A percentile compares a stretch with the other conserved stretches of the same genome.
Evolutionary conservation across 2,329 filamentous ascomycete species (phyloP).

Genomic region (Plenodomus lindquistii): DNA sequence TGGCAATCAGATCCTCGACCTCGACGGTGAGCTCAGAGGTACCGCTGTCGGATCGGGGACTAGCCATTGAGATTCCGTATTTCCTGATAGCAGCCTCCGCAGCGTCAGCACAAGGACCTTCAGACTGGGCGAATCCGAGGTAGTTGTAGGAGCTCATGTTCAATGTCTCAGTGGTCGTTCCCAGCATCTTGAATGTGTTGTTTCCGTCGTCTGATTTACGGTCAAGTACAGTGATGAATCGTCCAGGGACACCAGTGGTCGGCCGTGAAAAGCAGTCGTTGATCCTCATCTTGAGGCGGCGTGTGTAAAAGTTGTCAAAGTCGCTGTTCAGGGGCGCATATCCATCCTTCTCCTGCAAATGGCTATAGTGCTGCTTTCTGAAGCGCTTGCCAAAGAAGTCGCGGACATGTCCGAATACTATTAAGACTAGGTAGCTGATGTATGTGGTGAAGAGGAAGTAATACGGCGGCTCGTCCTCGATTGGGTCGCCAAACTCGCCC

Average conservation of each 20-base stretch:
- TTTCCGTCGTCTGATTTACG: slow-evolving; percentile 92
- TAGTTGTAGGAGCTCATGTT: slow-evolving; percentile 99
- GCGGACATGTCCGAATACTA: slow-evolving; percentile 90
- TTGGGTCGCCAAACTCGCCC: slow-evolving; percentile 77
- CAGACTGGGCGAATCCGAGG: slow-evolving; percentile 95
- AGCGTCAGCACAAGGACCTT: slow-evolving; percentile 92
- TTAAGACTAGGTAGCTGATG: slow-evolving; percentile 95
- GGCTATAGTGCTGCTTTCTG: slow-evolving; percentile 81
- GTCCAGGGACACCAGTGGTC: slow-evolving; percentile 88
- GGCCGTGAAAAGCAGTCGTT: slow-evolving; percentile 96
- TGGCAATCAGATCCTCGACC: slow-evolving; percentile 85
- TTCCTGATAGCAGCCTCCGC: slow-evolving; percentile 84
- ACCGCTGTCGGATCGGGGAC: slow-evolving; percentile 80
- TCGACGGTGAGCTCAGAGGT: slow-evolving; percentile 86
- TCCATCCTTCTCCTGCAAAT: slow-evolving; percentile 80
- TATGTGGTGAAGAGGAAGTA: slow-evolving; percentile 98
- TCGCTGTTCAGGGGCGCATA: slow-evolving; percentile 96
- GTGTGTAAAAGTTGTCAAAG: slow-evolving; percentile 98
- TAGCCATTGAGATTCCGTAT: slow-evolving; percentile 82
- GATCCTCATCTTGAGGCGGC: slow-evolving; percentile 88
- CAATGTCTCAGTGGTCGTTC: slow-evolving; percentile 88
- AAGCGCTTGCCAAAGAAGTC: slow-evolving; percentile 99
- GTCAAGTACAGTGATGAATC: slow-evolving; percentile 91
- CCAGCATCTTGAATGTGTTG: slow-evolving; percentile 83
- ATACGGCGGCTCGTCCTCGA: slow-evolving; percentile 95